Conservation (phyloP, 345 rosid genomes). For the Salix purpurea region DNA sequence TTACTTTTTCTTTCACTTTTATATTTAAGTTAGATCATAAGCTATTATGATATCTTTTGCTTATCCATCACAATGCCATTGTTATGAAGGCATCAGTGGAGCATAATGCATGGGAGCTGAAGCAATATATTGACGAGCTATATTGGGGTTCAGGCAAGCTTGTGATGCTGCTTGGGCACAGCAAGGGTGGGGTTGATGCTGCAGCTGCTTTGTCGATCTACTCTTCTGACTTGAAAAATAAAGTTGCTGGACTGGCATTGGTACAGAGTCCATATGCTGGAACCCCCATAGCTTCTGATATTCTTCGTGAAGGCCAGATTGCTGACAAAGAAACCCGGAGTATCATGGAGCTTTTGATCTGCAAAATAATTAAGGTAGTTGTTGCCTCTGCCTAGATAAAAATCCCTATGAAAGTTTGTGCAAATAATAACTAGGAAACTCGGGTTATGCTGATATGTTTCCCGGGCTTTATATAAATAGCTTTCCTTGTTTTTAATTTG, state of each 20-base stretch:
- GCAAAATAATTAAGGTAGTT: slow-evolving; percentile 61
- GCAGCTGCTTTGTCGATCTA: slow-evolving; percentile 68
- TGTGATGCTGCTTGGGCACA: slow-evolving; percentile 70
- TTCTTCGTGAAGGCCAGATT: slow-evolving; percentile 65
- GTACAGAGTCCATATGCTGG: slow-evolving; percentile 76
- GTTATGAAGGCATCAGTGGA: slow-evolving; percentile 56
- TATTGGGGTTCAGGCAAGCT: slow-evolving; percentile 72
- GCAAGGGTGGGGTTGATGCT: slow-evolving; percentile 76
- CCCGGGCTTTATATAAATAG: not conserved
- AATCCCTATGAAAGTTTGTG: not conserved
- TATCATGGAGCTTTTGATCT: slow-evolving; percentile 59
- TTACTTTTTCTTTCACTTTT: not conserved
- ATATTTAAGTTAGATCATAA: too few species aligned
- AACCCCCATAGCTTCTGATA: slow-evolving; percentile 60
- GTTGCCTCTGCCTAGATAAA: not conserved
- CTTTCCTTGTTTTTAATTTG: not conserved
- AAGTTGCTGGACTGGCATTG: slow-evolving; percentile 67
- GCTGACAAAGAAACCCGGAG: slow-evolving; percentile 63
- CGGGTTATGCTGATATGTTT: not conserved
- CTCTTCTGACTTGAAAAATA: slow-evolving; percentile 48
- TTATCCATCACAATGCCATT: slow-evolving; percentile 3
- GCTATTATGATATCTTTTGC: slow-evolving; percentile 6
- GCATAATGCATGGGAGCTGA: slow-evolving; percentile 68
- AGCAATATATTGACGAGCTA: slow-evolving; percentile 69
- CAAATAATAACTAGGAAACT: not conserved